Evolutionary conservation across 2,329 filamentous ascomycete genomes (phyloP).

Genomic region (Fonsecaea pedrosoi): DNA sequence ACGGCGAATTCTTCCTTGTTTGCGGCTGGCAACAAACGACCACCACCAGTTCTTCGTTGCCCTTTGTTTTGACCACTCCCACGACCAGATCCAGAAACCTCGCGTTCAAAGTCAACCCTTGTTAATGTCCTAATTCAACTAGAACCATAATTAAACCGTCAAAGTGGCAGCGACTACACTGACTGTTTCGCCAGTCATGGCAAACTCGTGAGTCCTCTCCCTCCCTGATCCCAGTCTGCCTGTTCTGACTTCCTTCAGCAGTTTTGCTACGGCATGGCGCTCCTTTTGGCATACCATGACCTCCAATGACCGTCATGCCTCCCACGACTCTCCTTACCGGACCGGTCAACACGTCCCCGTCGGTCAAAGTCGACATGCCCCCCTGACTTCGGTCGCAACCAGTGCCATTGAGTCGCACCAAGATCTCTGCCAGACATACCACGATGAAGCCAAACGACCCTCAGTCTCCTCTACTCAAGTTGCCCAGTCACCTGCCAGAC

Average conservation of each 20-base stretch:
- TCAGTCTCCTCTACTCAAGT: constrained; percentile 58
- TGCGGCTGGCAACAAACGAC: constrained; percentile 27
- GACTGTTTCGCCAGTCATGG: constrained; percentile 37
- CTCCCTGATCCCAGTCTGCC: constrained; percentile 3
- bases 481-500: constrained; percentile 65
- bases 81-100: constrained; percentile 1
- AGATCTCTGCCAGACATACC: constrained; percentile 80
- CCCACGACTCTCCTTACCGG: constrained; percentile 89
- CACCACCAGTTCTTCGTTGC: not conserved
- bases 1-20: constrained; percentile 30
- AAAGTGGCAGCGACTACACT: constrained; percentile 37
- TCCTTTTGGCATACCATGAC: constrained; percentile 95
- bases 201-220: constrained; percentile 35
- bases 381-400: constrained; percentile 85
- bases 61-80: constrained; percentile 30
- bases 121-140: constrained; percentile 27
- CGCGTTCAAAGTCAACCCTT: constrained; percentile 19
- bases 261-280: constrained; percentile 66
- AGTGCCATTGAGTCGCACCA: constrained; percentile 83
- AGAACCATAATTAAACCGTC: constrained; percentile 21
- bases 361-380: constrained; percentile 78
- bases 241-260: constrained; percentile 28
- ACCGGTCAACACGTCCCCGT: constrained; percentile 89
- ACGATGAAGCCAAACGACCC: constrained; percentile 71
- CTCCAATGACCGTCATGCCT: constrained; percentile 82